A percentile compares a stretch with the other conserved stretches of the same genome.
phyloP scores from a whole-genome alignment of 2,329 filamentous ascomycete species.

The Plectosphaerella plurivora region DNA sequence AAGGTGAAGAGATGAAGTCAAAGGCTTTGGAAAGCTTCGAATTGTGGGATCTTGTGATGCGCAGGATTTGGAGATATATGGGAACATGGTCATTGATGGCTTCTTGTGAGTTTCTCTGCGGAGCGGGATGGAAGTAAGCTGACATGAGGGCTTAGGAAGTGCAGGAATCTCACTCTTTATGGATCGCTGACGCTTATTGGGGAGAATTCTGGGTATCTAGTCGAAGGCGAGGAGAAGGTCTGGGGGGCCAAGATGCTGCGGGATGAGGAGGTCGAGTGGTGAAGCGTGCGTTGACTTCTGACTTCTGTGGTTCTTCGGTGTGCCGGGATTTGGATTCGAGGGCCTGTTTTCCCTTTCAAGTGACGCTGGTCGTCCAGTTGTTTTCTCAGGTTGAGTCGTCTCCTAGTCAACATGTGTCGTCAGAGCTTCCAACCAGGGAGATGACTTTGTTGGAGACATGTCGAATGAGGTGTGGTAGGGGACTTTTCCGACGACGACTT shows the following conservation, averaged over 20 bases:
- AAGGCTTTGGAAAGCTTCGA: slow-evolving; percentile 41
- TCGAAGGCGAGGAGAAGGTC: slow-evolving; percentile 36
- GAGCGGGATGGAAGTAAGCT: slow-evolving; percentile 10
- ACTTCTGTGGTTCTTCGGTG: too few species aligned
- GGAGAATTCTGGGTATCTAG: slow-evolving; percentile 35
- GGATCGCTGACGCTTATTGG: slow-evolving; percentile 43
- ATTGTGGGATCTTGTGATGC: slow-evolving; percentile 37
- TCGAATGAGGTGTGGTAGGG: too few species aligned
- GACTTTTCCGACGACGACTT: too few species aligned
- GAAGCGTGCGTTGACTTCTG: slow-evolving; percentile 12
- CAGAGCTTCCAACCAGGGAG: too few species aligned
- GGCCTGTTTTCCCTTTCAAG: too few species aligned
- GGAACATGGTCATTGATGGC: slow-evolving; percentile 39
- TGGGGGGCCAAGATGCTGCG: slow-evolving; percentile 37
- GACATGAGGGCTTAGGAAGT: slow-evolving; percentile 23
- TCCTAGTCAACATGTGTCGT: too few species aligned
- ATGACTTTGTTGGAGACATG: too few species aligned
- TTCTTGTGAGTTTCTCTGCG: slow-evolving; percentile 30
- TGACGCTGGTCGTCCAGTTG: too few species aligned
- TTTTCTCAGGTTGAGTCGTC: too few species aligned
- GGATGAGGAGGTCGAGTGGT: slow-evolving; percentile 35
- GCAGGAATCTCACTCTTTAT: slow-evolving; percentile 37
- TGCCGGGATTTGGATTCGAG: too few species aligned
- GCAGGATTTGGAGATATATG: slow-evolving; percentile 41
- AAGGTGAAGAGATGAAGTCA: slow-evolving; percentile 34